Evolutionary conservation across 192 early-diverging fungal genomes (phyloP), one percentile per base, ranked within the genome.

Genomic region (Diversispora epigaea): DNA sequence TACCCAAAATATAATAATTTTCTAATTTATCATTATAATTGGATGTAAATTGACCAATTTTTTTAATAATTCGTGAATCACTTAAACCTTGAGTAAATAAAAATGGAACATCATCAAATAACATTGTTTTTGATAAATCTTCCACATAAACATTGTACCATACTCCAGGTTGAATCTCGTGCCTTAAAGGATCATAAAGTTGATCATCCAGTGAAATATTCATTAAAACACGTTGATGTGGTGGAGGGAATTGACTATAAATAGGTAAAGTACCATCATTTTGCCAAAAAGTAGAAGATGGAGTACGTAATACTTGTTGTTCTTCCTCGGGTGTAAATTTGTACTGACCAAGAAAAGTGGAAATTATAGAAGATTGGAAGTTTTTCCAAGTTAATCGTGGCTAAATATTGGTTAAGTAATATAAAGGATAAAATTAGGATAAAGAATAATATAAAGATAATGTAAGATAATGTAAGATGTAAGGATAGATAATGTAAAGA

Each of bases 71-170:
- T 10, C 6, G 8, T 19, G n/a, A 19, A 17, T 75, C 47, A 5
- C 50, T 8, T 14, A 75, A 25, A 17, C 12, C 6, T 21, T 40
- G 17, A 58, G 45, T 74, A 21, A 47, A 3, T 4, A 60, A 57
- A 15, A 49, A 46, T 10, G 72, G 56, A 19, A 58, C 49, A 62
- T 54, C 44, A 43, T 62, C 62, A 21, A 75, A 75, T 65, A 75
- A 43, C 11, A 66, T n/a, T 12, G 73, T 75, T 17, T 54, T 21
- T 50, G 73, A 41, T 10, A 12, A 47, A 75, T 75, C 62, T 40
- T 75, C 50, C 2, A 75, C 73, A 15, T 65, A 75, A 17, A 75
- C 21, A 44, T 75, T 75, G 54, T 75, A 75, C 73, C 73, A 75
- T 12, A 58, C 45, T 41, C 73, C 73, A 14, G 73, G 62, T 41